Conservation (phyloP, 768 basidiomycete genomes). For the Lentinula sp. region DNA sequence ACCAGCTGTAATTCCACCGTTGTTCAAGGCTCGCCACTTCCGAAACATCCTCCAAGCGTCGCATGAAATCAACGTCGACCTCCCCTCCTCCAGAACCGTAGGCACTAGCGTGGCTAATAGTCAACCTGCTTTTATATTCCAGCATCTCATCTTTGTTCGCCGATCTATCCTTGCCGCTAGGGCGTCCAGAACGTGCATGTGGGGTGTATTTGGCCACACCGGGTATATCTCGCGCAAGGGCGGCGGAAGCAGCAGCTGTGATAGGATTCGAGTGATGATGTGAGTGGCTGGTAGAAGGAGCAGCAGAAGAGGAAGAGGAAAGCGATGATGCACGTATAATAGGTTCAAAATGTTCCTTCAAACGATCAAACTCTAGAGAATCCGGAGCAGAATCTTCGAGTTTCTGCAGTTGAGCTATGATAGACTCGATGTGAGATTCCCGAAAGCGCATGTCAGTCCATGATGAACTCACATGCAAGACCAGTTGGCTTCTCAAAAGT, state of each 20-base stretch:
- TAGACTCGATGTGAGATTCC: conserved; percentile 3
- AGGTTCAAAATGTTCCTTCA: conserved; percentile 97
- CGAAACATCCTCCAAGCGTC: conserved; percentile 50
- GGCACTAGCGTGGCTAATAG: conserved; percentile 49
- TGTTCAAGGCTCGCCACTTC: conserved; percentile 71
- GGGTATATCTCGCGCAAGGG: conserved; percentile 82
- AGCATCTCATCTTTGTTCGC: conserved; percentile 72
- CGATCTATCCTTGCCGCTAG: conserved; percentile 55
- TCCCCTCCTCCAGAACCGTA: conserved; percentile 58
- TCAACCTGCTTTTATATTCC: conserved; percentile 69
- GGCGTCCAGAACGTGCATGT: conserved; percentile 39
- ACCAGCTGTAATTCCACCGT: conserved; percentile 81
- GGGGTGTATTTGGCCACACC: conserved; percentile 78
- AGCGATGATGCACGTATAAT: conserved; percentile 80
- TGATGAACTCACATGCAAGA: conserved; percentile 63
- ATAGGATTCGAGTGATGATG: conserved; percentile 78
- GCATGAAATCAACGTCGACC: conserved; percentile 65
- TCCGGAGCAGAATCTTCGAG: conserved; percentile 83
- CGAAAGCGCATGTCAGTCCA: not conserved
- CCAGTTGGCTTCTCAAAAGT: conserved; percentile 97
- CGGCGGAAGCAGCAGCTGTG: conserved; percentile 85
- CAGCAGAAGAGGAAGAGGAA: conserved; percentile 56
- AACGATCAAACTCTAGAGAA: conserved; percentile 82
- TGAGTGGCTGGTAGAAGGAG: conserved; percentile 48
- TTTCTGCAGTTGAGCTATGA: conserved; percentile 85